phyloP scores from a whole-genome alignment of 2,329 filamentous ascomycete genomes.

The Xylariaceae sp. region DNA sequence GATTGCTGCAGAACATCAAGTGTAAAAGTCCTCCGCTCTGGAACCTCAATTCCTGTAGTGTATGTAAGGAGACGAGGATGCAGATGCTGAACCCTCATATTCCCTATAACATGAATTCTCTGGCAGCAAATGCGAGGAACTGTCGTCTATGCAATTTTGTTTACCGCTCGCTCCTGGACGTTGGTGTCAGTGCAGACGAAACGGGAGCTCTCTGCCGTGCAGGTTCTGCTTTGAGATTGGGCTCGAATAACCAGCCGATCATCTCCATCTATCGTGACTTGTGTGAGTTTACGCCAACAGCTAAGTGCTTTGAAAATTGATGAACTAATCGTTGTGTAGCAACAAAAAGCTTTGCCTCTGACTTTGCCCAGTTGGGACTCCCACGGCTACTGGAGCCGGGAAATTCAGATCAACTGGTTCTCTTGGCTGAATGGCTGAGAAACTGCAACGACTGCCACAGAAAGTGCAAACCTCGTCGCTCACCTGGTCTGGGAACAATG shows the following conservation, averaged over 20 bases:
- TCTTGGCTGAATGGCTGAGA: background rate
- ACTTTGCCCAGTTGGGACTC: background rate
- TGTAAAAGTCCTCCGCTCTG: background rate
- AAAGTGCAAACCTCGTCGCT: background rate
- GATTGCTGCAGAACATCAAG: too few species aligned
- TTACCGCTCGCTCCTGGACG: background rate
- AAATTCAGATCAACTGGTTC: background rate
- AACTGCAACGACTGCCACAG: background rate
- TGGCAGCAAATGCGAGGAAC: background rate
- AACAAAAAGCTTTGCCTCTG: too few species aligned
- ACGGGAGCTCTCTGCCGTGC: background rate
- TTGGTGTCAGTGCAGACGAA: background rate
- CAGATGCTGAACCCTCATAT: background rate
- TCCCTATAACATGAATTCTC: background rate
- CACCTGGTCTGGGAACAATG: too few species aligned
- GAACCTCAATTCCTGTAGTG: background rate
- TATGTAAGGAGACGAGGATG: slow-evolving; percentile 2
- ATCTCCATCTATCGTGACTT: slow-evolving; percentile 9
- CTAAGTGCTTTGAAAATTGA: too few species aligned
- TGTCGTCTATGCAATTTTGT: slow-evolving; percentile 1
- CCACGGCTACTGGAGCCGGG: background rate
- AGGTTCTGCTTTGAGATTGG: slow-evolving; percentile 1
- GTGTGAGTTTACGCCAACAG: too few species aligned
- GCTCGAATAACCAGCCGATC: background rate
- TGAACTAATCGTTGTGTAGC: too few species aligned